Evolutionary conservation across 1,284 basidiomycete species (phyloP).

Genomic region (Gomphus bonarii): DNA sequence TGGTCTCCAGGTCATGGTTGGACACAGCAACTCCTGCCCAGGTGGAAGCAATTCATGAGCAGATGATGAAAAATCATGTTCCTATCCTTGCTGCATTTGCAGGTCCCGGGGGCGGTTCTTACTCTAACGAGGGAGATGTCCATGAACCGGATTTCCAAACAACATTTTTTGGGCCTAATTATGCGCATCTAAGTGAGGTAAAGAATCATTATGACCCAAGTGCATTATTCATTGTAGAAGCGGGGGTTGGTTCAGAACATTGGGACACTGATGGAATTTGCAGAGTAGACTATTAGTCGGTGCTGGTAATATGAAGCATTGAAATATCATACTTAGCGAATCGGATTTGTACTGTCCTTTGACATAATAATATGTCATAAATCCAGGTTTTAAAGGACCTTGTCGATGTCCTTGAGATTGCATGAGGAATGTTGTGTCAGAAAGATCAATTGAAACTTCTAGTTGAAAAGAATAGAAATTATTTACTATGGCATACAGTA

Average conservation of each 20-base stretch:
- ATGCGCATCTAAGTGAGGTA: slow-evolving; percentile 18
- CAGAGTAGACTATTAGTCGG: neutral
- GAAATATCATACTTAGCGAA: too few relatives aligned
- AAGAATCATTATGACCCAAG: slow-evolving; percentile 23
- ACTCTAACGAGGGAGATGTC: slow-evolving; percentile 23
- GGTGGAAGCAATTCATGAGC: slow-evolving; percentile 13
- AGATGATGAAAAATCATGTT: slow-evolving; percentile 12
- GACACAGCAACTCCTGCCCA: slow-evolving; percentile 8
- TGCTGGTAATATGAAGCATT: too few relatives aligned
- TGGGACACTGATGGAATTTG: slow-evolving; percentile 22
- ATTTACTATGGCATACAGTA: neutral
- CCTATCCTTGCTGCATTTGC: slow-evolving; percentile 17
- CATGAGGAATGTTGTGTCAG: neutral
- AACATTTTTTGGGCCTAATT: slow-evolving; percentile 25
- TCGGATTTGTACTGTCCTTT: too few relatives aligned
- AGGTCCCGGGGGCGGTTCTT: slow-evolving; percentile 17
- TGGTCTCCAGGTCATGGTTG: slow-evolving; percentile 3
- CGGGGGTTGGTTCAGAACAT: slow-evolving; percentile 22
- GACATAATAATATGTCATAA: too few relatives aligned
- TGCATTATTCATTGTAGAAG: slow-evolving; percentile 23
- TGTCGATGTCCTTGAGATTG: too few relatives aligned
- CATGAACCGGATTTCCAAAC: slow-evolving; percentile 21
- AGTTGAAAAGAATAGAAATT: neutral
- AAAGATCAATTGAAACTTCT: neutral
- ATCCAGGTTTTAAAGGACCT: too few relatives aligned